Conservation (phyloP, 768 basidiomycete species). For the Kwoniella sp. region DNA sequence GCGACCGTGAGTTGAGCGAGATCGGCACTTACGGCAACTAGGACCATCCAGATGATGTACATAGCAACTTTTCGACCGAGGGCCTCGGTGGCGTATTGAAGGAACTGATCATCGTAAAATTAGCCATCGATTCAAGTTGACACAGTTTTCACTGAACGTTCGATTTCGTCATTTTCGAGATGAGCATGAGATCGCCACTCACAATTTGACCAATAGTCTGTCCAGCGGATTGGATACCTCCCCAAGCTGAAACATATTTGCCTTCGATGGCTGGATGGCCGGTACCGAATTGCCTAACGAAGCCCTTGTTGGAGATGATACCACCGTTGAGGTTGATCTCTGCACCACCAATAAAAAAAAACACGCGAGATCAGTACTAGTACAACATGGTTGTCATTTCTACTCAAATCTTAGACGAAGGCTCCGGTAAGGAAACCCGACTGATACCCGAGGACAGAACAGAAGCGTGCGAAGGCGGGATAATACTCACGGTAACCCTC, state of each 20-base stretch:
- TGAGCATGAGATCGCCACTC: no score
- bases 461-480: no score
- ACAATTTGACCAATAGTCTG: constrained; percentile 32
- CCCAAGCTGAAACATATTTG: constrained; percentile 28
- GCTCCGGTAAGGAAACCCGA: no score
- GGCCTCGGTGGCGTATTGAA: constrained; percentile 28
- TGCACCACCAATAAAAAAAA: constrained; percentile 2
- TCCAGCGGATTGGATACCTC: constrained; percentile 34
- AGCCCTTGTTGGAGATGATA: constrained; percentile 35
- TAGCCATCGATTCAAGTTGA: no score
- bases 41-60: constrained; percentile 24
- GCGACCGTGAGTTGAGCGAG: no score
- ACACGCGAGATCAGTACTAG: no score
- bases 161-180: no score
- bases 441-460: no score
- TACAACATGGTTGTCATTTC: no score
- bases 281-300: constrained; percentile 23
- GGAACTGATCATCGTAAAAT: constrained; percentile 5
- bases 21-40: constrained; percentile 25
- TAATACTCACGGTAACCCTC: constrained; percentile 43
- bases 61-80: constrained; percentile 32
- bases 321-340: constrained; percentile 36
- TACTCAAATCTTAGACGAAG: no score
- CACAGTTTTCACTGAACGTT: neutral
- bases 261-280: constrained; percentile 11